These are phyloP conservation scores for Lipomyces yamadae DNA, from an alignment of 805 yeast genomes.

Conservation along the genomic window DNA sequence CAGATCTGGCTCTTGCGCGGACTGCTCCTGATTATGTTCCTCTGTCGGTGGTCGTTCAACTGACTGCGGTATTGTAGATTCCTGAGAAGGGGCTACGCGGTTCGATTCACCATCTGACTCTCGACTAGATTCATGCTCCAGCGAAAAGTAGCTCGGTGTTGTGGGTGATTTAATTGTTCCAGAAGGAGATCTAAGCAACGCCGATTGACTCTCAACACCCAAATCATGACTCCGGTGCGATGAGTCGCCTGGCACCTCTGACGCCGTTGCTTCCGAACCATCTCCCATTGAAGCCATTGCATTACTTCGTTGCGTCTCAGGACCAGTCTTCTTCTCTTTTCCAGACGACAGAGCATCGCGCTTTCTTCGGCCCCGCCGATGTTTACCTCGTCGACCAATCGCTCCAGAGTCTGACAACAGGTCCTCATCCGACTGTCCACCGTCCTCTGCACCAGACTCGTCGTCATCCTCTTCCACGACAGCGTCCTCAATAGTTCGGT, in stretches of 20 bases:
- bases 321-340: constrained; percentile 2
- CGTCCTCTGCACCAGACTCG: constrained; percentile 35
- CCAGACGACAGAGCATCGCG: background rate
- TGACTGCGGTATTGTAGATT: background rate
- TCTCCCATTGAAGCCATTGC: background rate
- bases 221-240: background rate
- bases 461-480: constrained; percentile 61
- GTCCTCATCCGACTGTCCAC: constrained; percentile 30
- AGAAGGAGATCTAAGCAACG: constrained; percentile 8
- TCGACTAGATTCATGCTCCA: constrained; percentile 2
- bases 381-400: constrained; percentile 21
- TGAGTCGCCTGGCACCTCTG: background rate
- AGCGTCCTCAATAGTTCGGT: constrained; percentile 85
- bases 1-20: background rate
- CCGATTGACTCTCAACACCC: background rate
- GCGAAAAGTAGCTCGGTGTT: constrained; percentile 8
- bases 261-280: background rate
- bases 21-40: constrained; percentile 1
- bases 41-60: background rate
- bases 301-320: background rate
- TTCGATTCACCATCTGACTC: background rate
- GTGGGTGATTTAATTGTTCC: constrained; percentile 5
- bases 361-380: background rate
- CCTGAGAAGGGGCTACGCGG: background rate
- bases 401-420: constrained; percentile 35